phyloP scores from a whole-genome alignment of 2,329 filamentous ascomycete species.

The Diplodia corticola region DNA sequence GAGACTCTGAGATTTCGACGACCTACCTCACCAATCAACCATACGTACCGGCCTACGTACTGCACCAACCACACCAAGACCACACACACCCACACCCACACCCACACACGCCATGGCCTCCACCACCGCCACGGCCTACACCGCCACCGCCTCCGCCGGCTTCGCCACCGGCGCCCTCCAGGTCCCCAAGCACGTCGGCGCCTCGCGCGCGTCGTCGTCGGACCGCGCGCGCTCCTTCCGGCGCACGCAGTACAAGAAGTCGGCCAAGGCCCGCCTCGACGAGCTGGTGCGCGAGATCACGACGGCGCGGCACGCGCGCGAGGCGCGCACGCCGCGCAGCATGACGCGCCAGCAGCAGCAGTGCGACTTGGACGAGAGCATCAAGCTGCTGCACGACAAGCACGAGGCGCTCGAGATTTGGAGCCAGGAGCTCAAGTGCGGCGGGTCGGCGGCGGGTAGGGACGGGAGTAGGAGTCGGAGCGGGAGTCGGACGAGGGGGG shows the following conservation, averaged over 20 bases:
- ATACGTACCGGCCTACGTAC: not conserved
- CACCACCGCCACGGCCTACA: not conserved
- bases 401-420: conserved; percentile 11
- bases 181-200: not conserved
- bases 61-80: not conserved
- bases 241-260: conserved; percentile 19
- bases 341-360: too few relatives aligned
- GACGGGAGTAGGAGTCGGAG: not conserved
- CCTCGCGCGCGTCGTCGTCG: not conserved
- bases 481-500: not conserved
- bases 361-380: conserved; percentile 13
- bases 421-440: conserved; percentile 14
- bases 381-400: conserved; percentile 19
- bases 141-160: not conserved
- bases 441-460: too few relatives aligned
- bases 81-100: not conserved
- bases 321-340: not conserved
- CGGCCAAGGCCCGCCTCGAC: conserved; percentile 13
- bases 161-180: not conserved
- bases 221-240: conserved; percentile 19
- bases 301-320: conserved; percentile 9
- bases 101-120: not conserved
- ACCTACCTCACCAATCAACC: too few relatives aligned
- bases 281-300: conserved; percentile 15
- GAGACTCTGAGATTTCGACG: too few relatives aligned